These are phyloP conservation scores for Pichia rugopelliculosa DNA, from an alignment of 805 yeast species.

Conservation along the genomic window DNA sequence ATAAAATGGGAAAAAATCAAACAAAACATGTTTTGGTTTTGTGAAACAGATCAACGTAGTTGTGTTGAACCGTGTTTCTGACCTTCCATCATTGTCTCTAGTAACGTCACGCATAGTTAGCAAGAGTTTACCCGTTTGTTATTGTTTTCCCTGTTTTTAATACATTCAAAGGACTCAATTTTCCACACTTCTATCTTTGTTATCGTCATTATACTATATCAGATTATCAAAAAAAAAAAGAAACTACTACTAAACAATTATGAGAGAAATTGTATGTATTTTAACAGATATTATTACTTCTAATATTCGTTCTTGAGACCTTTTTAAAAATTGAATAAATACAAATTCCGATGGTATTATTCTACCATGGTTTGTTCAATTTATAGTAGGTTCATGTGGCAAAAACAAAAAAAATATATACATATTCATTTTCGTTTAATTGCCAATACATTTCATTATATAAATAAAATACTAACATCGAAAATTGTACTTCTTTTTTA, in stretches of 20 bases:
- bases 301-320: neutral
- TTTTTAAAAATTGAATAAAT: neutral
- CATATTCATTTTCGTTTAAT: neutral
- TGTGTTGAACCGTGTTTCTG: neutral
- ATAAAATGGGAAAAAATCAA: constrained; percentile 8
- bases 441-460: neutral
- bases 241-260: constrained; percentile 6
- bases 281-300: neutral
- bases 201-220: neutral
- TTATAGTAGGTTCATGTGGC: too few species aligned
- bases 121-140: neutral
- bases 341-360: too few species aligned
- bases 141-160: neutral
- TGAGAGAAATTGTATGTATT: constrained; percentile 29
- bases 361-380: too few species aligned
- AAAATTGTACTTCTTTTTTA: neutral
- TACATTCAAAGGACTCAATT: neutral
- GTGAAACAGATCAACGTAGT: neutral
- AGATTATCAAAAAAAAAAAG: neutral
- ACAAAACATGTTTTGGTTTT: neutral
- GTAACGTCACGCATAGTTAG: neutral
- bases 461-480: neutral
- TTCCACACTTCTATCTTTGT: neutral
- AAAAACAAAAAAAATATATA: neutral
- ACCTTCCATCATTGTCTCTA: neutral